These are phyloP conservation scores for Eimeria maxima DNA, from an alignment of 169 alveolate species.

Conservation along the genomic window DNA sequence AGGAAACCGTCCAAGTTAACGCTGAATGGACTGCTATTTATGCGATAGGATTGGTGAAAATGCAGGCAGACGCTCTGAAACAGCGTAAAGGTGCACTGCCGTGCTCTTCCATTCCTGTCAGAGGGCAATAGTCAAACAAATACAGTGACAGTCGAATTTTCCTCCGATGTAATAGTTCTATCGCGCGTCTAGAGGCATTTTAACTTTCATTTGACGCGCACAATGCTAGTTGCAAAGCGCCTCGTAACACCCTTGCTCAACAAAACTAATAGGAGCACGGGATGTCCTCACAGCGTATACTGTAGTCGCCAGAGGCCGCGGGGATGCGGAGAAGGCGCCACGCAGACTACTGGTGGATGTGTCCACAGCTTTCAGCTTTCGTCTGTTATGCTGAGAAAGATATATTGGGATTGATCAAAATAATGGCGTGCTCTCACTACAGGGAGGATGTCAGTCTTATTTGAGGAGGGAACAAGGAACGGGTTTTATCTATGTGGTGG, in stretches of 20 bases:
- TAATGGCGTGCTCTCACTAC: neutral
- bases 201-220: too few relatives aligned
- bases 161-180: neutral
- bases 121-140: neutral
- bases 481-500: neutral
- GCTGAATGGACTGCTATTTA: neutral
- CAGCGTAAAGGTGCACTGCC: neutral
- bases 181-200: neutral
- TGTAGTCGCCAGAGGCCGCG: too few relatives aligned
- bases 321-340: too few relatives aligned
- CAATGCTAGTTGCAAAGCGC: too few relatives aligned
- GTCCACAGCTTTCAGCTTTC: neutral
- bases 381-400: neutral
- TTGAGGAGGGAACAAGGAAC: neutral
- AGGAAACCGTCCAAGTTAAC: neutral
- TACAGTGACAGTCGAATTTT: neutral
- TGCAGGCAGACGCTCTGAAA: neutral
- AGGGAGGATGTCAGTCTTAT: neutral
- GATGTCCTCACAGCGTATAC: too few relatives aligned
- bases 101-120: neutral
- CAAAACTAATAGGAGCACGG: too few relatives aligned
- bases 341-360: too few relatives aligned
- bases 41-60: neutral
- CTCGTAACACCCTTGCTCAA: too few relatives aligned
- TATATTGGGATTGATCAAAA: neutral